Percentiles rank a stretch among this genome's conserved stretches.
phyloP scores from a whole-genome alignment of 306 rosid genomes.

The Begonia masoniana region DNA sequence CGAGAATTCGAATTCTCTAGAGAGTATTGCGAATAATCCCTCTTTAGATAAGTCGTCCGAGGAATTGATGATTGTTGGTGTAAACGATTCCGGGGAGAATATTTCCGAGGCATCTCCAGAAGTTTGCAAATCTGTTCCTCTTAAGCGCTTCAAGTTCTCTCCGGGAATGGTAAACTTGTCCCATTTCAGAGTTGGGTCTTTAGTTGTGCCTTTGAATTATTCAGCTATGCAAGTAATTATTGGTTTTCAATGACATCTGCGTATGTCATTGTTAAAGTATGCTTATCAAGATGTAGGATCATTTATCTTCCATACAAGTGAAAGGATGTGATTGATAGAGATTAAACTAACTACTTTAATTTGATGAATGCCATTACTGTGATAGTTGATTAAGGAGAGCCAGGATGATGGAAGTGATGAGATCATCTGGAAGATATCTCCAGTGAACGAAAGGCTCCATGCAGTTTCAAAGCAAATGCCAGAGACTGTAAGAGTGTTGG shows the following conservation, averaged over 20 bases:
- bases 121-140: constrained; percentile 33
- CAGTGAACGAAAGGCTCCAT: constrained; percentile 75
- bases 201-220: neutral
- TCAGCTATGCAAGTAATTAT: too few species aligned
- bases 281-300: neutral
- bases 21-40: neutral
- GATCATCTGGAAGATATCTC: constrained; percentile 91
- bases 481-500: constrained; percentile 50
- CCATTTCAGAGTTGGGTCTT: neutral
- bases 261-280: neutral
- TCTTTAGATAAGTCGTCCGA: constrained; percentile 28
- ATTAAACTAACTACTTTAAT: constrained; percentile 5
- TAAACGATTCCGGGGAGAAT: constrained; percentile 7
- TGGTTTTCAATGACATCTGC: too few species aligned
- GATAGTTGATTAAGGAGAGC: constrained; percentile 76
- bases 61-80: constrained; percentile 7
- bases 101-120: constrained; percentile 48
- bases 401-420: constrained; percentile 78
- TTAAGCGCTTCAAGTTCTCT: constrained; percentile 72
- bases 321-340: neutral
- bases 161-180: constrained; percentile 71
- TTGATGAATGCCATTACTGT: constrained; percentile 10
- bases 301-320: neutral
- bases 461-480: constrained; percentile 66
- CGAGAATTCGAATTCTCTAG: neutral